Conservation (phyloP, 2,329 filamentous ascomycete genomes). For the Eurotiales sp. region DNA sequence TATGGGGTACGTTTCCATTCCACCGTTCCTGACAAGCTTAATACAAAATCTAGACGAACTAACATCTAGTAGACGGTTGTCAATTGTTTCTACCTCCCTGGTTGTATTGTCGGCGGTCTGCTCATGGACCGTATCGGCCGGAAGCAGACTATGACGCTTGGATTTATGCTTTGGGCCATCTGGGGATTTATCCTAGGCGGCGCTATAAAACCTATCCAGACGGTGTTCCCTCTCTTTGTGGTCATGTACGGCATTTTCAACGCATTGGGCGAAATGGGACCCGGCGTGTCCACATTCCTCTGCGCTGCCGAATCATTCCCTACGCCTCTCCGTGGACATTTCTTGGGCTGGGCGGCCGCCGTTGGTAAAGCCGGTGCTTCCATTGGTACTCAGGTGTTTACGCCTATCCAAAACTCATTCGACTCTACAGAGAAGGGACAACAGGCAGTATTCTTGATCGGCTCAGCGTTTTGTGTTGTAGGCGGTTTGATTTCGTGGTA, state of each 20-base stretch:
- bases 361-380: conserved; percentile 51
- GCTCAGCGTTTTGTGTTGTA: conserved; percentile 48
- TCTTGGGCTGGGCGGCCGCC: conserved; percentile 47
- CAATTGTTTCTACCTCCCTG: conserved; percentile 52
- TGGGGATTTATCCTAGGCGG: conserved; percentile 51
- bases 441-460: conserved; percentile 51
- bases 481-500: conserved; percentile 45
- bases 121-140: conserved; percentile 50
- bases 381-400: conserved; percentile 51
- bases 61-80: conserved; percentile 35
- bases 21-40: no score
- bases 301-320: conserved; percentile 48
- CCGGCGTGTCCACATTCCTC: conserved; percentile 40
- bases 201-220: conserved; percentile 45
- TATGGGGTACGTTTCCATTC: conserved; percentile 30
- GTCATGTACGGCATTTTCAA: conserved; percentile 52
- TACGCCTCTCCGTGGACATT: conserved; percentile 48
- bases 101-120: conserved; percentile 45
- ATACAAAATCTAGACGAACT: background rate
- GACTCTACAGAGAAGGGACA: conserved; percentile 44
- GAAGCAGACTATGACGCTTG: conserved; percentile 49
- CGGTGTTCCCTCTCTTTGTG: conserved; percentile 49
- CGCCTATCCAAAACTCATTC: conserved; percentile 41
- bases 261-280: conserved; percentile 49
- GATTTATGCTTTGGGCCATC: conserved; percentile 43